phyloP scores from a whole-genome alignment of 75 land plant genomes.

The Sequoia sempervirens region DNA sequence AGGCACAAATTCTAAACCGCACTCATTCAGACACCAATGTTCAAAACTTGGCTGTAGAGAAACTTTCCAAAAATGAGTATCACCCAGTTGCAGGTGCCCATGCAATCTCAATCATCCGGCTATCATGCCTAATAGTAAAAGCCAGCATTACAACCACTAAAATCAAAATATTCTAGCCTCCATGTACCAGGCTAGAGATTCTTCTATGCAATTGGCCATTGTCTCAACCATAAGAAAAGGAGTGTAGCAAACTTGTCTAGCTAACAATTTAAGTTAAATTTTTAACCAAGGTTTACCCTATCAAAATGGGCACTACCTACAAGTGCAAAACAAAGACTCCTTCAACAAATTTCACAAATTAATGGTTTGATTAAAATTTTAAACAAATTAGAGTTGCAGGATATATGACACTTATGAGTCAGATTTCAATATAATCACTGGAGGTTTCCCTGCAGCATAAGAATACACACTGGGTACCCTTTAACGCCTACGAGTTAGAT shows the following conservation, averaged over 20 bases:
- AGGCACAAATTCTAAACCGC: background rate
- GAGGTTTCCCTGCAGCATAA: too few relatives aligned
- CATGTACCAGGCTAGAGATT: background rate
- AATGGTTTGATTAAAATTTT: background rate
- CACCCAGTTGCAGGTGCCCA: background rate
- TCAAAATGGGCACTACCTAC: background rate
- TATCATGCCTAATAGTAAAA: background rate
- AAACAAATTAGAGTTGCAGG: background rate
- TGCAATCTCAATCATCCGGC: background rate
- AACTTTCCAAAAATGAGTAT: background rate
- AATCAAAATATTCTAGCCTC: too few relatives aligned
- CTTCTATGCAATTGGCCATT: background rate
- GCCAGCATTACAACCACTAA: background rate
- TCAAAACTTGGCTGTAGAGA: background rate
- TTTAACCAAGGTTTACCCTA: background rate
- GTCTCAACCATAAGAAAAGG: background rate
- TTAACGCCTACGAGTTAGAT: too few relatives aligned
- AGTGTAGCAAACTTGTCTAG: background rate
- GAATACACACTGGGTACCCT: too few relatives aligned
- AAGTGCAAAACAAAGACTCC: background rate
- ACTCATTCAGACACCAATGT: background rate
- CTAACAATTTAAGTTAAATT: background rate
- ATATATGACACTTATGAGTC: background rate
- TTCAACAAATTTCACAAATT: background rate
- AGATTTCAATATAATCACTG: background rate